Evolutionary conservation across 345 rosid species (phyloP).

Genomic region (Carallia pectinifolia): DNA sequence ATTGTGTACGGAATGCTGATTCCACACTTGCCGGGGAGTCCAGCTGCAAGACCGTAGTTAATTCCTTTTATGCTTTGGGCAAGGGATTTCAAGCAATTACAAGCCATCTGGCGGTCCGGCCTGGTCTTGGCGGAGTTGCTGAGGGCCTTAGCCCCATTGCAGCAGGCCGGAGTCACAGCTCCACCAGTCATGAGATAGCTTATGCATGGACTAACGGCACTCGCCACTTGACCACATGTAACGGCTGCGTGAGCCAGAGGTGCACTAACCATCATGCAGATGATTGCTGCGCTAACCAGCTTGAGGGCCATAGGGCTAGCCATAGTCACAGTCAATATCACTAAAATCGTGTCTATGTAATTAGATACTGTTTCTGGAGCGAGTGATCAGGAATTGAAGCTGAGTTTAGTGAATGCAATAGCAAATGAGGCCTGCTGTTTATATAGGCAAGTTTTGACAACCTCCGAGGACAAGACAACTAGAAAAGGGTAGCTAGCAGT

Average conservation of each 20-base stretch:
- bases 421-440: too few relatives aligned
- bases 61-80: neutral
- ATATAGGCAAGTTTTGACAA: too few relatives aligned
- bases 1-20: neutral
- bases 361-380: too few relatives aligned
- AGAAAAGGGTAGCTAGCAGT: too few relatives aligned
- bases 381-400: too few relatives aligned
- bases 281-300: conserved; percentile 13
- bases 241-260: conserved; percentile 29
- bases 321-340: too few relatives aligned
- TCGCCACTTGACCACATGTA: conserved; percentile 29
- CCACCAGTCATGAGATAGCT: conserved; percentile 1
- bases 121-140: conserved; percentile 19
- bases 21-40: conserved; percentile 7
- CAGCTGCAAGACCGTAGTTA: neutral
- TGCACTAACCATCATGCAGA: conserved; percentile 25
- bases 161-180: conserved; percentile 2
- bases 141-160: conserved; percentile 24
- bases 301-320: neutral
- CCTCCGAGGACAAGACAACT: too few relatives aligned
- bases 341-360: too few relatives aligned
- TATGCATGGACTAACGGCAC: conserved; percentile 19
- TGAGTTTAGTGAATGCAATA: too few relatives aligned
- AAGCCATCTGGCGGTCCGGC: conserved; percentile 29
- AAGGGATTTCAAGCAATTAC: conserved; percentile 20